Evolutionary conservation across 2,329 filamentous ascomycete genomes (phyloP), one percentile per base, ranked within the genome.

Genomic region (Ceratocystis harringtonii): DNA sequence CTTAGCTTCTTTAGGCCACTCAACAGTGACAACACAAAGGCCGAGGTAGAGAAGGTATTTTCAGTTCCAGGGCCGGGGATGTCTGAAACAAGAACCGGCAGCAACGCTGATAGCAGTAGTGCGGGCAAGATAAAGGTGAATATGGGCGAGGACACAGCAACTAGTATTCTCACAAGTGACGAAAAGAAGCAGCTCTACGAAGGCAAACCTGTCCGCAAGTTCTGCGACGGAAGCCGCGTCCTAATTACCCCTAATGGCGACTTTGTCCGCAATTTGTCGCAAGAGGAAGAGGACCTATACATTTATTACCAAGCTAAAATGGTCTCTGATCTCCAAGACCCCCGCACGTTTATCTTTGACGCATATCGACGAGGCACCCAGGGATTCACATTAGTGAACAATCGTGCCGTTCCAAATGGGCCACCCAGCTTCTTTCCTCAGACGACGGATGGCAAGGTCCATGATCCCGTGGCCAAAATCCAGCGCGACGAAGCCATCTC

Each of bases 231-330:
- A 65, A 80, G 81, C 72, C 81, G 86, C 30, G 84, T 88, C 68
- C 80, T 92, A 69, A 83, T 92, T 63, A 91, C 88, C 0, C 87
- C 88, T 0, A 85, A 87, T 68, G 88, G 89, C 10, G 85, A 89
- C 68, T 89, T 87, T 72, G 78, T 92, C n/a, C 84, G 86, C 69
- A 86, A 88, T 66, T 75, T 94, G 64, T 84, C 80, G 1, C 75
- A 80, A 3, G 83, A 86, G 52, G 85, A 92, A 68, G 88, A 92
- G 71, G 78, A 85, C 43, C 80, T 81, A 3, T 92, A 88, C 69
- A 76, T 92, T 10, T 79, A 83, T 62, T 79, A 92, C 4, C 89
- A 92, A 73, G 77, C 79, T 61, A 76, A 76, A 5, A 75, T 89
- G 57, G 79, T 80, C 1, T 72, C 73, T 7, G 76, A 77, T 45